A percentile compares a stretch with the other conserved stretches of the same genome.
phyloP scores from a whole-genome alignment of 495 filamentous ascomycete species.

The Pseudevernia furfuracea region DNA sequence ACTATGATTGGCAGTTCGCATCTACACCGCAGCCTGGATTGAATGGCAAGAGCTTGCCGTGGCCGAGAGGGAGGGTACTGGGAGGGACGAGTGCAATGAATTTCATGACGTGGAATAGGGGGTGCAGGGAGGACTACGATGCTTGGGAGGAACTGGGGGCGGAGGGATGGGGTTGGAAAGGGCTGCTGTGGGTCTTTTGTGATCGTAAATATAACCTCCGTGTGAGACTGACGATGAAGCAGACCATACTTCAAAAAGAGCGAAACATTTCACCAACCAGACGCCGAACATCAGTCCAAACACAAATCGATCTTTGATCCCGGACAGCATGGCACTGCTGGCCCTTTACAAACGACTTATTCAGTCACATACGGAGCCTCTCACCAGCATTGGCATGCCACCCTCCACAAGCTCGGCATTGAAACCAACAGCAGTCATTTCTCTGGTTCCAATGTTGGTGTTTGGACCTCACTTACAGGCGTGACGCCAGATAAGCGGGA shows the following conservation, averaged over 20 bases:
- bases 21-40: conserved; percentile 35
- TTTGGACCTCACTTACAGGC: conserved; percentile 38
- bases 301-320: conserved; percentile 29
- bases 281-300: conserved; percentile 28
- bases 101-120: conserved; percentile 51
- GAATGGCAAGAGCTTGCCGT: conserved; percentile 32
- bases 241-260: conserved; percentile 44
- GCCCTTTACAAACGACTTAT: conserved; percentile 41
- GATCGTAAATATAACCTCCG: background rate
- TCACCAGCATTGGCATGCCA: conserved; percentile 43
- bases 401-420: conserved; percentile 37
- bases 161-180: conserved; percentile 51
- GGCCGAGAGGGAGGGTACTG: conserved; percentile 35
- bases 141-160: conserved; percentile 51
- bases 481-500: conserved; percentile 42
- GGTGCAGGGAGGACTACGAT: conserved; percentile 48
- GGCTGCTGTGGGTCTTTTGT: conserved; percentile 34
- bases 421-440: conserved; percentile 36
- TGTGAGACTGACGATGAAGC: background rate
- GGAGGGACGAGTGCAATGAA: conserved; percentile 42
- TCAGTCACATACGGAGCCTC: conserved; percentile 36
- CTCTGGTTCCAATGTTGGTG: conserved; percentile 38
- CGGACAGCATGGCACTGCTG: conserved; percentile 34
- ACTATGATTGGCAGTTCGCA: conserved; percentile 42
- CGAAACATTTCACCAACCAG: conserved; percentile 41